phyloP scores from a whole-genome alignment of 495 filamentous ascomycete genomes.

The Oleoguttula mirabilis region DNA sequence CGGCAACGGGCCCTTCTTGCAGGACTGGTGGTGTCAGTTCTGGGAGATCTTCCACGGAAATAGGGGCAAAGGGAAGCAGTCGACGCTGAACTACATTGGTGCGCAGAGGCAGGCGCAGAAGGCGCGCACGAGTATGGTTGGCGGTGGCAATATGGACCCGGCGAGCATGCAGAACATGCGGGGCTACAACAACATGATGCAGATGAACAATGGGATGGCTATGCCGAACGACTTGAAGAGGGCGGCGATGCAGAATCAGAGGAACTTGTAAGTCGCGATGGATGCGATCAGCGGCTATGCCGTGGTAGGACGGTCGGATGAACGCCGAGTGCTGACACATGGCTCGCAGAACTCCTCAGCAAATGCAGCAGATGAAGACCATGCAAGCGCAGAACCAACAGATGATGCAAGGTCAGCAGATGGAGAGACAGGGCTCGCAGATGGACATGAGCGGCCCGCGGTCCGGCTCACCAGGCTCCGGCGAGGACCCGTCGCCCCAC shows the following conservation, averaged over 20 bases:
- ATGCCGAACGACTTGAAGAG: slow-evolving; percentile 23
- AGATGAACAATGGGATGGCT: slow-evolving; percentile 34
- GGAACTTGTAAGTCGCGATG: slow-evolving; percentile 46
- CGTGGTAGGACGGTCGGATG: no score
- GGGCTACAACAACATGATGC: slow-evolving; percentile 28
- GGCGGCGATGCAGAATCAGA: slow-evolving; percentile 42
- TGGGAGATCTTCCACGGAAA: slow-evolving; percentile 86
- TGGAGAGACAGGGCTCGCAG: slow-evolving; percentile 75
- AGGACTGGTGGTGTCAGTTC: slow-evolving; percentile 93
- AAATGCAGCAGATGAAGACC: slow-evolving; percentile 46
- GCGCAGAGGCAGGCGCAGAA: slow-evolving; percentile 16
- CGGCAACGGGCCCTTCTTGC: slow-evolving; percentile 64
- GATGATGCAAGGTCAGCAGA: slow-evolving; percentile 59
- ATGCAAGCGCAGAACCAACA: slow-evolving; percentile 30
- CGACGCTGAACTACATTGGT: slow-evolving; percentile 69
- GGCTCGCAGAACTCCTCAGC: slow-evolving; percentile 10
- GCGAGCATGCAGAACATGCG: slow-evolving; percentile 64
- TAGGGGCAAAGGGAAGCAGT: slow-evolving; percentile 49
- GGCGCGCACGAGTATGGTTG: slow-evolving; percentile 13
- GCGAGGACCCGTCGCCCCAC: slow-evolving; percentile 86
- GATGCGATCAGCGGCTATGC: not conserved
- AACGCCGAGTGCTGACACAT: no score
- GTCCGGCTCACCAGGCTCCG: slow-evolving; percentile 70
- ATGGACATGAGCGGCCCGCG: slow-evolving; percentile 71
- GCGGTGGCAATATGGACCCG: slow-evolving; percentile 33